Conservation (phyloP, 169 alveolate genomes). For the Cryptosporidium felis region DNA sequence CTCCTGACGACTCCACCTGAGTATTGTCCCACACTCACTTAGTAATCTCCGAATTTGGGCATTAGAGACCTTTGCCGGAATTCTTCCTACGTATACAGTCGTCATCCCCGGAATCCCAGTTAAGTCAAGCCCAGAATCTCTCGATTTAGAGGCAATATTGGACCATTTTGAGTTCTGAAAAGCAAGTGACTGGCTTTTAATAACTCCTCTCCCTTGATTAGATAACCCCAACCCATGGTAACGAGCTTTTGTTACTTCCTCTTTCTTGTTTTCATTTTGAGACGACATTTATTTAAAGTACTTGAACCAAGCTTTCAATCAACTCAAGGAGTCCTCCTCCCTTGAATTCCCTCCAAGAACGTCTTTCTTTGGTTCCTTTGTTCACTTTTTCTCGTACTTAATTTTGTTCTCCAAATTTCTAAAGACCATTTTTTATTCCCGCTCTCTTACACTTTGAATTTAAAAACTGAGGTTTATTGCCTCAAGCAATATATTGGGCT, state of each 20-base stretch:
- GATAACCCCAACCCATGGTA: slow-evolving; percentile 44
- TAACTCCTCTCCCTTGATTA: slow-evolving; percentile 53
- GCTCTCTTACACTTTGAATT: too few species aligned
- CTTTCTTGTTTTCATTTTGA: slow-evolving; percentile 27
- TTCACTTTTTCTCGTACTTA: too few species aligned
- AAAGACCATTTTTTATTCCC: too few species aligned
- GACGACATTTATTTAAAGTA: not conserved
- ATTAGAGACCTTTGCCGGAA: slow-evolving; percentile 25
- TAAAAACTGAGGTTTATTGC: too few species aligned
- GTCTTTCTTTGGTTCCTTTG: too few species aligned
- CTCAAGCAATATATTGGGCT: too few species aligned
- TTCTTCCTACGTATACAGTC: slow-evolving; percentile 53
- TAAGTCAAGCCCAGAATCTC: not conserved
- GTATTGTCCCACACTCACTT: slow-evolving; percentile 73
- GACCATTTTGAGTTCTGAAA: slow-evolving; percentile 70
- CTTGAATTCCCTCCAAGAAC: too few species aligned
- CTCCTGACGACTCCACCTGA: slow-evolving; percentile 76
- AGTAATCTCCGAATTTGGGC: slow-evolving; percentile 17
- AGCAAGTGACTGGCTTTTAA: slow-evolving; percentile 49
- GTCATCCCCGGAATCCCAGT: slow-evolving; percentile 46
- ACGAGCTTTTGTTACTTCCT: slow-evolving; percentile 7
- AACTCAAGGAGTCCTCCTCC: too few species aligned
- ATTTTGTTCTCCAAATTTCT: too few species aligned
- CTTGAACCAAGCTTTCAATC: too few species aligned
- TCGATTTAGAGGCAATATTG: slow-evolving; percentile 21